Evolutionary conservation across 1,139 yeast genomes (phyloP).

Genomic region (Ashbya aceris): DNA sequence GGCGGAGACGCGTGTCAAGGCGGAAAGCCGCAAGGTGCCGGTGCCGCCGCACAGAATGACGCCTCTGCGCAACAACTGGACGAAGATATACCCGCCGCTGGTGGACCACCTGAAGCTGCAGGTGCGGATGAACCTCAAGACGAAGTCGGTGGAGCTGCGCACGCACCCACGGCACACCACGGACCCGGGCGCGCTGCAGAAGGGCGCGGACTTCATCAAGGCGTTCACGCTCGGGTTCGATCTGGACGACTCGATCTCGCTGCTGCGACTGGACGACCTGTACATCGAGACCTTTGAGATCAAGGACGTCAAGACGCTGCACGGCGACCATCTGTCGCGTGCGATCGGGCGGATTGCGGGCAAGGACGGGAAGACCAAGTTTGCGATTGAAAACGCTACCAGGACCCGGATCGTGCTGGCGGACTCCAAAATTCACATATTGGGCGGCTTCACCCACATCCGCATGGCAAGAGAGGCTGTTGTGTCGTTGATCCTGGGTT

Average conservation of each 20-base stretch:
- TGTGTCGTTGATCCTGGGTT: constrained; percentile 87
- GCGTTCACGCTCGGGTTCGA: constrained; percentile 96
- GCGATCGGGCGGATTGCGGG: constrained; percentile 99
- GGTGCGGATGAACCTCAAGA: constrained; percentile 86
- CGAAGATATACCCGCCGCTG: constrained; percentile 87
- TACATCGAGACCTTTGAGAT: constrained; percentile 95
- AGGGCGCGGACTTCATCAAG: constrained; percentile 92
- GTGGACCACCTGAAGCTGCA: constrained; percentile 91
- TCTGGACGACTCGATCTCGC: constrained; percentile 92
- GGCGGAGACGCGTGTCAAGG: constrained; percentile 56
- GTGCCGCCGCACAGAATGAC: constrained; percentile 97
- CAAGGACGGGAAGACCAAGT: constrained; percentile 96
- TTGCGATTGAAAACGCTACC: constrained; percentile 96
- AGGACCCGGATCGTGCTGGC: constrained; percentile 96
- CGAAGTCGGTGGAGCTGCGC: constrained; percentile 77
- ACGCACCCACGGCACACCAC: constrained; percentile 71
- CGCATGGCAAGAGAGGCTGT: constrained; percentile 97
- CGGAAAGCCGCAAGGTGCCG: constrained; percentile 79
- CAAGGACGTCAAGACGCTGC: constrained; percentile 90
- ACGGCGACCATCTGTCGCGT: constrained; percentile 93
- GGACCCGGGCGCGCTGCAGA: constrained; percentile 90
- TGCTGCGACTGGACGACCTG: constrained; percentile 85
- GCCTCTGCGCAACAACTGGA: constrained; percentile 83
- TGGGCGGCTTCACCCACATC: constrained; percentile 95
- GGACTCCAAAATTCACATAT: constrained; percentile 88